phyloP scores from a whole-genome alignment of 2,329 filamentous ascomycete species.

The Capronia americana region DNA sequence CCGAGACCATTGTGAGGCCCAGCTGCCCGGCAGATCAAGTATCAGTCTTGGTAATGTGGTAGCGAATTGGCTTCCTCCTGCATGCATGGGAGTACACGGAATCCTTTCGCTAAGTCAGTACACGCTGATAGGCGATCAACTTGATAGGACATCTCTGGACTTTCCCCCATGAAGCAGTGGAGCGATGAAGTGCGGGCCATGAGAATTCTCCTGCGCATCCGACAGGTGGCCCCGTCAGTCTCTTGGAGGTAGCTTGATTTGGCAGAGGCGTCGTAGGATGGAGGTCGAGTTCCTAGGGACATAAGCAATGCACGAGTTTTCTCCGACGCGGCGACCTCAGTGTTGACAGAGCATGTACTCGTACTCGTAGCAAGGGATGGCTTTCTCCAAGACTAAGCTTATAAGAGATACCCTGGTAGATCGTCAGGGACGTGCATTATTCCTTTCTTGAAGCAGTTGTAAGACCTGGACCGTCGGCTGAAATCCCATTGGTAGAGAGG shows the following conservation, averaged over 20 bases:
- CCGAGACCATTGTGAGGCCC: neutral
- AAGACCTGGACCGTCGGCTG: neutral
- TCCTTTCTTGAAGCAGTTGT: neutral
- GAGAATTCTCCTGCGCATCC: neutral
- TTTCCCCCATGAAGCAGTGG: neutral
- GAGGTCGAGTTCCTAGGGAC: neutral
- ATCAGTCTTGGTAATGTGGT: neutral
- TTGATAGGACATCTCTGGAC: neutral
- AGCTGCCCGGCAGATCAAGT: neutral
- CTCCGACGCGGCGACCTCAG: neutral
- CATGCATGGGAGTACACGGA: neutral
- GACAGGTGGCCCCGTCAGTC: neutral
- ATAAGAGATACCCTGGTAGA: neutral
- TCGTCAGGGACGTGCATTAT: neutral
- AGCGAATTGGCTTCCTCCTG: neutral
- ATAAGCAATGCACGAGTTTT: neutral
- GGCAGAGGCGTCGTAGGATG: neutral
- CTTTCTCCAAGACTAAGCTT: neutral
- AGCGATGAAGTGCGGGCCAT: neutral
- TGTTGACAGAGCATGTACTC: neutral
- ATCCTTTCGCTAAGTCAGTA: neutral
- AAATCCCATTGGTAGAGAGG: slow-evolving; percentile 1
- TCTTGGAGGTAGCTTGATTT: neutral
- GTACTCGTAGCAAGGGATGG: neutral
- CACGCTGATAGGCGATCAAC: neutral